phyloP scores from a whole-genome alignment of 345 rosid species.

The Eutrema japonicum region DNA sequence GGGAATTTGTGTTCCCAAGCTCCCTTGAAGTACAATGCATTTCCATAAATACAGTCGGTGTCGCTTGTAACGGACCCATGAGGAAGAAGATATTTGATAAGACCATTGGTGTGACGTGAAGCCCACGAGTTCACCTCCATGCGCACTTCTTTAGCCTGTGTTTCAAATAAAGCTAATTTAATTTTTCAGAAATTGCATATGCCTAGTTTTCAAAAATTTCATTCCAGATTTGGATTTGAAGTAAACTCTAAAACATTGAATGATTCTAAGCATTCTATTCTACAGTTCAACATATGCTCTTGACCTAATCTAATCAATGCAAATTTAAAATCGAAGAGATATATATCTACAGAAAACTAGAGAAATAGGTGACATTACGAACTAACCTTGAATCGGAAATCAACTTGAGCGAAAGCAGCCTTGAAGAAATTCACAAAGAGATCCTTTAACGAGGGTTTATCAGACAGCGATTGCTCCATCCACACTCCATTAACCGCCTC shows the following conservation, averaged over 20 bases:
- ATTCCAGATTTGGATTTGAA: no score
- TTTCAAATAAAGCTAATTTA: neutral
- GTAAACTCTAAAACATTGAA: no score
- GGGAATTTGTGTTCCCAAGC: conserved; percentile 3
- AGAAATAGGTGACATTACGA: neutral
- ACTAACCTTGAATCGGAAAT: conserved; percentile 29
- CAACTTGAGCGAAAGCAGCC: conserved; percentile 21
- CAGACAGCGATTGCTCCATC: neutral
- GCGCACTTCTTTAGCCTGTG: conserved; percentile 19
- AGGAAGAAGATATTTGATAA: conserved; percentile 27
- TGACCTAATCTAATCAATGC: neutral
- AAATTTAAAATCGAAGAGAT: neutral
- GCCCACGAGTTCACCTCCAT: conserved; percentile 17
- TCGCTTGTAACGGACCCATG: neutral
- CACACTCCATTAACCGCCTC: conserved; percentile 20
- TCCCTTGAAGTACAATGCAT: conserved; percentile 33
- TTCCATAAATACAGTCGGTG: conserved; percentile 16
- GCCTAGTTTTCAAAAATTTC: neutral
- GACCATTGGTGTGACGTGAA: conserved; percentile 24
- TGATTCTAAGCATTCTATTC: no score
- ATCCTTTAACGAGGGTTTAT: neutral
- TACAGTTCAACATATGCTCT: neutral
- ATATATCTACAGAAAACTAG: no score
- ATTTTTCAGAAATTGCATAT: neutral
- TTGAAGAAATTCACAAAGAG: conserved; percentile 21